phyloP scores from a whole-genome alignment of 768 basidiomycete genomes.

The Brasilioporus rufonigricans region DNA sequence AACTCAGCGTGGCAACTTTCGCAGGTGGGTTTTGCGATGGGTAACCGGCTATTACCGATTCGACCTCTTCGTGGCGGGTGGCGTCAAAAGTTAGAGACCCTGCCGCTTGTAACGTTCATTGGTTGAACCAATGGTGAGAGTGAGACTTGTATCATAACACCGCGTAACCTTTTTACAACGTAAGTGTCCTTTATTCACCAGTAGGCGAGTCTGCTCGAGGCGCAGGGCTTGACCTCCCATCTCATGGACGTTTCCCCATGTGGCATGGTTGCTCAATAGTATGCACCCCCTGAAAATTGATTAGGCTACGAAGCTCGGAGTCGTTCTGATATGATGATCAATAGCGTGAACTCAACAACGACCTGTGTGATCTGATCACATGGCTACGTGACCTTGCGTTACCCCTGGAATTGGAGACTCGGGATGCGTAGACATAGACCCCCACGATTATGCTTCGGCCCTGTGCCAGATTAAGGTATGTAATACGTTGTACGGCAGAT shows the following conservation, averaged over 20 bases:
- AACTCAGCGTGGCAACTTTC: not conserved
- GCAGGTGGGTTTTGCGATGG: too few species aligned
- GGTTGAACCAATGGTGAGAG: not conserved
- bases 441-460: slow-evolving; percentile 7
- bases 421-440: not conserved
- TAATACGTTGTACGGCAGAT: slow-evolving; percentile 23
- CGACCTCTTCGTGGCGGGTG: not conserved
- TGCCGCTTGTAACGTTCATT: not conserved
- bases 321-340: too few species aligned
- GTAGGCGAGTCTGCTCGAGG: not conserved
- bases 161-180: slow-evolving; percentile 2
- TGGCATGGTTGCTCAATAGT: too few species aligned
- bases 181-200: not conserved
- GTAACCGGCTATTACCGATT: slow-evolving; percentile 3
- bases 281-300: too few species aligned
- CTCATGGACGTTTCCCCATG: not conserved
- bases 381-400: slow-evolving; percentile 8
- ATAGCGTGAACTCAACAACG: not conserved
- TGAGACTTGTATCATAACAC: not conserved
- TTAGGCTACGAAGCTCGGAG: not conserved
- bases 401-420: not conserved
- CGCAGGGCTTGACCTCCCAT: not conserved
- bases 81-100: slow-evolving; percentile 1
- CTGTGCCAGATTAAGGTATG: slow-evolving; percentile 19
- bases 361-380: slow-evolving; percentile 11